Base-by-base conservation (phyloP, 352 stramenopile genomes). In the Pythium dissimile region DNA sequence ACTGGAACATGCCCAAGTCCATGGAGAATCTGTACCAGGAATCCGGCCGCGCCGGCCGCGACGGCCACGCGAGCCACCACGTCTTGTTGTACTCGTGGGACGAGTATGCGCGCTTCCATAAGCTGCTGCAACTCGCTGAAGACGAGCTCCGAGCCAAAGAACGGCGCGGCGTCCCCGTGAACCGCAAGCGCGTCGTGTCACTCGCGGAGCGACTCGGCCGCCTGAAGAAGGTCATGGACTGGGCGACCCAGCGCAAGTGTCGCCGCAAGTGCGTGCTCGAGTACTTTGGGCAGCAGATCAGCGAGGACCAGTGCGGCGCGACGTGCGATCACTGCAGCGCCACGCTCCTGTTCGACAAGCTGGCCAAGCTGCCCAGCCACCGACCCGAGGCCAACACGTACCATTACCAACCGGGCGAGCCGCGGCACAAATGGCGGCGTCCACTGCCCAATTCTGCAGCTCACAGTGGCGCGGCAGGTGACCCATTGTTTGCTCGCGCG, bases 11-110 rank as follows among this genome's bases (percentile, higher is more conserved):
- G 32, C 76, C 77, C 13, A 88, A 88, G 57, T 93, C 84, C 13
- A 59, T 99, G 13, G 96, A 99, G 64, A 92, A 85, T 13, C 98
- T 99, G 60, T 99, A 98, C 67, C 96, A 99, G 74, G 95, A 99
- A 80, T 90, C 84, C 0, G 97, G 96, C 0, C 78, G 97, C 31
- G 97, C 92, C 18, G 97, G 97, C 18, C 78, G 96, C 38, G 96
- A 99, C 70, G 95, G 96, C 13, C 35, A 88, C 5, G 71, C 88
- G 3, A 84, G 80, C 54, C 71, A 92, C 20, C 95, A 88, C 62
- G 63, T 96, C 18, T 32, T 98, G 27, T 71, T 96, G 24, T 97
- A 93, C 62, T 73, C 67, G 11, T 45, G 53, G 5, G 52, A 62
- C 5, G 74, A 87, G 48, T 80, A 74, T 11, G 44, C 69, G 20